Evolutionary conservation across 768 basidiomycete species (phyloP).

Genomic region (Trichaptum fuscoviolaceum): DNA sequence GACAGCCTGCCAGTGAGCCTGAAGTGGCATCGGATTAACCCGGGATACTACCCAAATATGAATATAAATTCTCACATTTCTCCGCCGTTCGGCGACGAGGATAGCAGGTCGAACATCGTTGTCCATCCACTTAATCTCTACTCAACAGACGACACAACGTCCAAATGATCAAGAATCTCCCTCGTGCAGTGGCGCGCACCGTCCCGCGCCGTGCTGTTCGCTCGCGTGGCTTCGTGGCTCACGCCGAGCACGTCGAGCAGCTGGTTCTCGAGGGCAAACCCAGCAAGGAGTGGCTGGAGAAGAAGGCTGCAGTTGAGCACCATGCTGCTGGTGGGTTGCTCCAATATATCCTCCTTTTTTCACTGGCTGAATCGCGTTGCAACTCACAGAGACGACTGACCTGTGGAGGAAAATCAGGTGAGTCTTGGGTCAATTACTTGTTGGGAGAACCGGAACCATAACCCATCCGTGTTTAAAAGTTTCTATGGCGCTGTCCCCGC

Average conservation of each 20-base stretch:
- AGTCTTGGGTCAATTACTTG: constrained; percentile 16
- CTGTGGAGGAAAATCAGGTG: constrained; percentile 89
- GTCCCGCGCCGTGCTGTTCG: constrained; percentile 37
- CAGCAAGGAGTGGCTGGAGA: constrained; percentile 40
- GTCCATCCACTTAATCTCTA: background rate
- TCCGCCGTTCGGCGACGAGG: background rate
- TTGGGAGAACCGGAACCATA: background rate
- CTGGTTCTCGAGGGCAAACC: constrained; percentile 36
- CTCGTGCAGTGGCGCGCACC: constrained; percentile 44
- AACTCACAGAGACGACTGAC: constrained; percentile 55
- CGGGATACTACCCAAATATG: background rate
- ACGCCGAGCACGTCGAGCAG: constrained; percentile 21
- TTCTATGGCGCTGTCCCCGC: constrained; percentile 71
- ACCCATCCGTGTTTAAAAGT: constrained; percentile 33
- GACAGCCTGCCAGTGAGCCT: too few relatives aligned
- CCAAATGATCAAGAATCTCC: constrained; percentile 21
- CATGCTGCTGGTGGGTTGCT: constrained; percentile 56
- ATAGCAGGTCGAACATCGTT: background rate
- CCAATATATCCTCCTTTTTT: constrained; percentile 6
- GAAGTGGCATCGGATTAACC: background rate
- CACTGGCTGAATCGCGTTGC: constrained; percentile 14
- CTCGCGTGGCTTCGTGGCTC: constrained; percentile 22
- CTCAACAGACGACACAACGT: background rate
- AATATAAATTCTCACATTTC: background rate
- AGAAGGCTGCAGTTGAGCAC: constrained; percentile 52